Evolutionary conservation across 2,329 filamentous ascomycete species (phyloP).

Genomic region (Cadophora sp.): DNA sequence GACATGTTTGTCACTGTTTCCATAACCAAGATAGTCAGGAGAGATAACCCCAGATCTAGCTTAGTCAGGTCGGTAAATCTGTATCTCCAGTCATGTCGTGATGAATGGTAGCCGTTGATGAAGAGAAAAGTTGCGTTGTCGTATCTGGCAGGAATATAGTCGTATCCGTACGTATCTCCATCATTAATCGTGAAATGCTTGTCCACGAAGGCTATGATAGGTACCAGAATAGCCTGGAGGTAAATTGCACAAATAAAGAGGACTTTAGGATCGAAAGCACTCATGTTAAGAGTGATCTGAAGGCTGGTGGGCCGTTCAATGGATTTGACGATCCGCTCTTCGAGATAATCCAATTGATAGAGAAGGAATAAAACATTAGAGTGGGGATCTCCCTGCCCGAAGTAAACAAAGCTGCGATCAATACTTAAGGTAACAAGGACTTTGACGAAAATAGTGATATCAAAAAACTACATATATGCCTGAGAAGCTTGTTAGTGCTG

Average conservation of each 20-base stretch:
- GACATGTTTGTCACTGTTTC: slow-evolving; percentile 55
- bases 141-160: slow-evolving; percentile 15
- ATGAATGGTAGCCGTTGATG: slow-evolving; percentile 53
- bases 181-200: slow-evolving; percentile 1
- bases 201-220: not conserved
- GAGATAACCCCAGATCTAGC: slow-evolving; percentile 55
- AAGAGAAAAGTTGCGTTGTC: slow-evolving; percentile 48
- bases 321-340: too few relatives aligned
- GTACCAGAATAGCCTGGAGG: too few relatives aligned
- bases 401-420: slow-evolving; percentile 70
- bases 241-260: too few relatives aligned
- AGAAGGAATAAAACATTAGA: too few relatives aligned
- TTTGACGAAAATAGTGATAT: slow-evolving; percentile 72
- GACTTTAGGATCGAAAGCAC: too few relatives aligned
- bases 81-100: slow-evolving; percentile 51
- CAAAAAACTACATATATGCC: slow-evolving; percentile 72
- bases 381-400: too few relatives aligned
- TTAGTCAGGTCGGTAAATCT: slow-evolving; percentile 49
- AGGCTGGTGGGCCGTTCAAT: too few relatives aligned
- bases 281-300: too few relatives aligned
- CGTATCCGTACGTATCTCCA: slow-evolving; percentile 27
- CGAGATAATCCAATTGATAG: too few relatives aligned
- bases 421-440: slow-evolving; percentile 63
- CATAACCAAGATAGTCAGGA: slow-evolving; percentile 64
- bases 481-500: slow-evolving; percentile 14